A percentile compares a stretch with the other conserved stretches of the same genome.
Conservation (phyloP, 163 green algal genomes). For the Chlorella variabilis region DNA sequence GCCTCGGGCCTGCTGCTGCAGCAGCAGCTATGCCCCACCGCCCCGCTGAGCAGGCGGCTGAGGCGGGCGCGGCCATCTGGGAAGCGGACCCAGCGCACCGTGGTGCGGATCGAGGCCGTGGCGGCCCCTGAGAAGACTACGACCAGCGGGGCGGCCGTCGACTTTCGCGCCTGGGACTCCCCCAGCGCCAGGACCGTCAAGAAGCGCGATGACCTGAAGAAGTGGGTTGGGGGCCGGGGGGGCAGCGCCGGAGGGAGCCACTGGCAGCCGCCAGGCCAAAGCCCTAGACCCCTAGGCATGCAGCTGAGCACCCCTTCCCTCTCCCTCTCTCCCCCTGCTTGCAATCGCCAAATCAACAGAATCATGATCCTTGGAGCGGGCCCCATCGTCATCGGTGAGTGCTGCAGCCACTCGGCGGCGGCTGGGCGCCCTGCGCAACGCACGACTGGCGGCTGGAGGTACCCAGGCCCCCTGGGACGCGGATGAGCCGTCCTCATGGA, state of each 20-base stretch:
- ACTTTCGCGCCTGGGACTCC: constrained; percentile 8
- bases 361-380: constrained; percentile 96
- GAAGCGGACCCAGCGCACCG: not conserved
- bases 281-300: constrained; percentile 1
- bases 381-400: constrained; percentile 95
- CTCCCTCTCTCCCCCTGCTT: not conserved
- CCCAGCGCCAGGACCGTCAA: not conserved
- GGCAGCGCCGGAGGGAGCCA: not conserved
- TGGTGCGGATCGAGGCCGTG: constrained; percentile 9
- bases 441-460: too few species aligned
- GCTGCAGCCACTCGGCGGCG: constrained; percentile 69
- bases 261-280: not conserved
- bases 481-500: too few species aligned
- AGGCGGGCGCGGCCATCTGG: not conserved
- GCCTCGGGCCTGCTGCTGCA: not conserved
- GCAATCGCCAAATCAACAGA: too few species aligned
- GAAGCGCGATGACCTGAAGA: constrained; percentile 30
- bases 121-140: constrained; percentile 22
- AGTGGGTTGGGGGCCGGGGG: not conserved
- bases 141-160: not conserved
- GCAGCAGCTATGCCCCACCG: not conserved
- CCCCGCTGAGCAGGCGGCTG: not conserved
- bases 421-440: too few species aligned
- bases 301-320: not conserved
- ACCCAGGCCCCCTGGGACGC: too few species aligned